A percentile compares a stretch with the other conserved stretches of the same genome.
Evolutionary conservation across 495 filamentous ascomycete species (phyloP).

Genomic region (Neurospora sp.): DNA sequence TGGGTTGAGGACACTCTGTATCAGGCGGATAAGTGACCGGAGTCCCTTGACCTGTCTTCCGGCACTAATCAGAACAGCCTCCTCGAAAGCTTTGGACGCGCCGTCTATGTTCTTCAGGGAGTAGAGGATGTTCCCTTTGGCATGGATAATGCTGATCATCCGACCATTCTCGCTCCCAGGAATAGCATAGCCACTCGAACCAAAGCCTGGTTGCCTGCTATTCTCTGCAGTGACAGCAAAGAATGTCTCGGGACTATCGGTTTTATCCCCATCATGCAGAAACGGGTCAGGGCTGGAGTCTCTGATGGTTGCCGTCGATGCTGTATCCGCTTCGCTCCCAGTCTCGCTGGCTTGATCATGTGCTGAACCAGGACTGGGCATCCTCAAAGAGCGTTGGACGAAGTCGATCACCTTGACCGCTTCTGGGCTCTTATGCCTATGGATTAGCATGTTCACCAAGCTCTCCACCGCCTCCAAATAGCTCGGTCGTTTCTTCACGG

Average conservation of each 20-base stretch:
- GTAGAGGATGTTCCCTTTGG: conserved; percentile 98
- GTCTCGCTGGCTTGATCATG: conserved; percentile 12
- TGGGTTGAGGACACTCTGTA: conserved; percentile 59
- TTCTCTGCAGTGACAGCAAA: conserved; percentile 31
- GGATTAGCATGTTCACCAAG: conserved; percentile 79
- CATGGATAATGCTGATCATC: conserved; percentile 85
- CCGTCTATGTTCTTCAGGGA: conserved; percentile 72
- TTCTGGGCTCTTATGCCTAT: conserved; percentile 69
- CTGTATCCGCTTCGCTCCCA: conserved; percentile 13
- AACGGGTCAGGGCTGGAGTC: conserved; percentile 14
- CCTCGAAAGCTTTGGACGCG: conserved; percentile 87
- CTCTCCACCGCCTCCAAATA: conserved; percentile 97
- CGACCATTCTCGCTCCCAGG: conserved; percentile 85
- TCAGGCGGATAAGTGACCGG: conserved; percentile 67
- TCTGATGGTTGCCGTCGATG: conserved; percentile 9
- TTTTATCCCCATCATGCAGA: conserved; percentile 13
- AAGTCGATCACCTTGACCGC: conserved; percentile 84
- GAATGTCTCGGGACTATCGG: conserved; percentile 14
- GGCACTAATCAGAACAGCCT: conserved; percentile 81
- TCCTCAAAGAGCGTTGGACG: conserved; percentile 67
- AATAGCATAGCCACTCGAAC: conserved; percentile 77
- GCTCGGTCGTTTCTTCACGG: conserved; percentile 72
- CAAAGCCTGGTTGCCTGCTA: conserved; percentile 54
- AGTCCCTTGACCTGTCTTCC: conserved; percentile 65
- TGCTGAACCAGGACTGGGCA: conserved; percentile 15